Conservation (phyloP, 129 eudicot genomes). For the Erigeron canadensis region DNA sequence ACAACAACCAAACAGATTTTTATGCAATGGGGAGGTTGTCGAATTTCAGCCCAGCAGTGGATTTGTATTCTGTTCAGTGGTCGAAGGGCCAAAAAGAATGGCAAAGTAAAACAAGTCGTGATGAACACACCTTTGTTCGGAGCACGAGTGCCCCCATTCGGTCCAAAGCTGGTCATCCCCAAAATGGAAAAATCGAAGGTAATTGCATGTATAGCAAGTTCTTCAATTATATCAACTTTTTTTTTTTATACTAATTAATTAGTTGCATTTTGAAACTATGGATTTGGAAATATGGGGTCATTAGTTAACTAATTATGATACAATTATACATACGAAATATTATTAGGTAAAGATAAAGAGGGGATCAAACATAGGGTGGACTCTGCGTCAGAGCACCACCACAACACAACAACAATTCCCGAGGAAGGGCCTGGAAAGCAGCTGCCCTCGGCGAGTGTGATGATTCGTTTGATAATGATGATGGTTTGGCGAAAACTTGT, state of each 20-base stretch:
- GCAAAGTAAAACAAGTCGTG: not conserved
- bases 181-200: not conserved
- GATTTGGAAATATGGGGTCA: not conserved
- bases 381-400: not conserved
- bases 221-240: not conserved
- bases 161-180: not conserved
- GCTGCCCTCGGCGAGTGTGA: conserved; percentile 8
- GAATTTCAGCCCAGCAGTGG: conserved; percentile 11
- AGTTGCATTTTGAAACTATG: not conserved
- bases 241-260: not conserved
- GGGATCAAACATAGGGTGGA: not conserved
- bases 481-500: conserved; percentile 13
- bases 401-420: not conserved
- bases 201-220: not conserved
- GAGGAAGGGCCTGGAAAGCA: conserved; percentile 9
- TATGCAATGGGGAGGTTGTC: conserved; percentile 2
- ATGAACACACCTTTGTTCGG: not conserved
- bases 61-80: conserved; percentile 4
- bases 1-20: conserved; percentile 3
- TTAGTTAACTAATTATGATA: too few species aligned
- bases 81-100: not conserved
- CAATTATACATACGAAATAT: not conserved
- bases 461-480: conserved; percentile 5
- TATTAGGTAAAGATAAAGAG: not conserved
- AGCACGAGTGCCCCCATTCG: not conserved